These are phyloP conservation scores for Neophaeococcomyces mojaviensis DNA, from an alignment of 2,329 filamentous ascomycete species.

Conservation along the genomic window DNA sequence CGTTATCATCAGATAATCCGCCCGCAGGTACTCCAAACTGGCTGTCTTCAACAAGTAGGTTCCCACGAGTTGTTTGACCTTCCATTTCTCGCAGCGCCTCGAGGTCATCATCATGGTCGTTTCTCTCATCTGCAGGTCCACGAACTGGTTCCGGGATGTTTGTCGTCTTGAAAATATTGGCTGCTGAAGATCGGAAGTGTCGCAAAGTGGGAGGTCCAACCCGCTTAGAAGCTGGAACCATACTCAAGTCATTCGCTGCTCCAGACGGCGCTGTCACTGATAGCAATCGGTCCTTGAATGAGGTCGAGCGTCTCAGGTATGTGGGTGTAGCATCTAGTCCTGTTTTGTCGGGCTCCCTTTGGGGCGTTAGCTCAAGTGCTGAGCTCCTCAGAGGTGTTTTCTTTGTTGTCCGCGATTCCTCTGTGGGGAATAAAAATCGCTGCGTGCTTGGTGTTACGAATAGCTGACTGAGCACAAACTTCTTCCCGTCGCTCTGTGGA, in stretches of 20 bases:
- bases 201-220: slow-evolving; percentile 12
- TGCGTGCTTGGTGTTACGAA: slow-evolving; percentile 40
- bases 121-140: slow-evolving; percentile 27
- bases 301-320: slow-evolving; percentile 20
- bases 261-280: neutral
- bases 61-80: slow-evolving; percentile 19
- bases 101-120: slow-evolving; percentile 35
- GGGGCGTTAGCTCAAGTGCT: slow-evolving; percentile 10
- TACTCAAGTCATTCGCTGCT: neutral
- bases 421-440: slow-evolving; percentile 29
- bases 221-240: slow-evolving; percentile 9
- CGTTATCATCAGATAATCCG: slow-evolving; percentile 9
- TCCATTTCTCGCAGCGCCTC: slow-evolving; percentile 40
- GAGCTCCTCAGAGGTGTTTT: slow-evolving; percentile 9
- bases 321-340: slow-evolving; percentile 17
- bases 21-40: slow-evolving; percentile 21
- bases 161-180: neutral
- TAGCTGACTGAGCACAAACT: slow-evolving; percentile 37
- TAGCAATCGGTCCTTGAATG: slow-evolving; percentile 23
- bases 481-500: slow-evolving; percentile 37
- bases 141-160: neutral
- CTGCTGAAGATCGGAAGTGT: slow-evolving; percentile 10
- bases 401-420: slow-evolving; percentile 1
- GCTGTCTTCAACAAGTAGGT: slow-evolving; percentile 31
- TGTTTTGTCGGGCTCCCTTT: neutral